Conservation (phyloP, 2,329 filamentous ascomycete species). For the Fusarium sp. region DNA sequence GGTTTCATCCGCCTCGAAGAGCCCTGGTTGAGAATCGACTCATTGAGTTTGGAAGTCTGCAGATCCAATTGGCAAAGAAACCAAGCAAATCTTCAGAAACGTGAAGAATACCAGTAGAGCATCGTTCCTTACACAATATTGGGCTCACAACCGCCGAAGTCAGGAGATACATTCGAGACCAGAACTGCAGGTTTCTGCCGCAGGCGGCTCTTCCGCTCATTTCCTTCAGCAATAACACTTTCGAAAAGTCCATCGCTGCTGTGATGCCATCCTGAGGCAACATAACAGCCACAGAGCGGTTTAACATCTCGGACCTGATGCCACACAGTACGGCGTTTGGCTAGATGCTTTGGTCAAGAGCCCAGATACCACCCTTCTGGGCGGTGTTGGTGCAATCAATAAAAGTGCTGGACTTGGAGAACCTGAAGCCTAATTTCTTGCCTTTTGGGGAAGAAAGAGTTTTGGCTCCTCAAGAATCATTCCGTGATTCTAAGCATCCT, state of each 20-base stretch:
- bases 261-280: background rate
- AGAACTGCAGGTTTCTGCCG: background rate
- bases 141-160: background rate
- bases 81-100: background rate
- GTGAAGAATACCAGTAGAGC: background rate
- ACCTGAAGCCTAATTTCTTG: background rate
- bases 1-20: background rate
- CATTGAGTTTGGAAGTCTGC: background rate
- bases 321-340: background rate
- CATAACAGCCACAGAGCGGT: background rate
- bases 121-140: background rate
- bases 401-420: background rate
- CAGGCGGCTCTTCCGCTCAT: background rate
- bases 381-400: background rate
- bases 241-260: background rate
- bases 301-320: background rate
- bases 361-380: background rate
- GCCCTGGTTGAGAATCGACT: background rate
- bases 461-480: background rate
- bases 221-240: background rate
- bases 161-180: background rate
- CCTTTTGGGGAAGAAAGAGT: background rate
- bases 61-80: slow-evolving; percentile 2
- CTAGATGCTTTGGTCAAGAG: background rate
- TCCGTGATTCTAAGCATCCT: background rate